Conservation (phyloP, 2,329 filamentous ascomycete species). For the Ophiostoma quercus region DNA sequence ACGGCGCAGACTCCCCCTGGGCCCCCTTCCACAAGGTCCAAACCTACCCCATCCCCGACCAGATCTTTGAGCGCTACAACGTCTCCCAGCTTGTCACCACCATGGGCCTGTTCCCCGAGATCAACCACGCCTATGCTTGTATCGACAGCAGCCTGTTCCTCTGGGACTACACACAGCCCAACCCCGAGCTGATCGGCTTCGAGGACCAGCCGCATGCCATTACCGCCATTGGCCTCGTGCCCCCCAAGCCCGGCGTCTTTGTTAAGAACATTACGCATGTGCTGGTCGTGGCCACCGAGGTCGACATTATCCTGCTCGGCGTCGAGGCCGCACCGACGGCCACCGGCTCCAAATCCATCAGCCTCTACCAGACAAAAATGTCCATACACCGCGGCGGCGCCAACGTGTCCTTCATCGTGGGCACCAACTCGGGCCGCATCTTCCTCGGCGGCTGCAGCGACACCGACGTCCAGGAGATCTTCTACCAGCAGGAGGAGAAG, state of each 20-base stretch:
- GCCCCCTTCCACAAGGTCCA: conserved; percentile 83
- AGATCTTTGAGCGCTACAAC: conserved; percentile 90
- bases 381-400: conserved; percentile 68
- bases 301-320: conserved; percentile 82
- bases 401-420: conserved; percentile 71
- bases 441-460: conserved; percentile 81
- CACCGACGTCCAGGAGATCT: conserved; percentile 87
- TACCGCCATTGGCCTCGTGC: conserved; percentile 80
- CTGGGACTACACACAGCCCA: conserved; percentile 95
- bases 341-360: conserved; percentile 65
- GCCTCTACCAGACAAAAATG: conserved; percentile 87
- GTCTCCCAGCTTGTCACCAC: conserved; percentile 78
- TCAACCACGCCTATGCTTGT: conserved; percentile 91
- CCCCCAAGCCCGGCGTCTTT: conserved; percentile 82
- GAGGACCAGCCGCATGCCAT: conserved; percentile 87
- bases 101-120: conserved; percentile 91
- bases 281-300: conserved; percentile 79
- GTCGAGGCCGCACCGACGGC: conserved; percentile 63
- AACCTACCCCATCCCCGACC: conserved; percentile 84
- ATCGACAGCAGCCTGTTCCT: conserved; percentile 95
- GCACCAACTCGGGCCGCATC: conserved; percentile 79
- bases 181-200: conserved; percentile 84
- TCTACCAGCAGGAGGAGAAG: conserved; percentile 93
- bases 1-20: conserved; percentile 63
- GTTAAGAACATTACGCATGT: conserved; percentile 79